Evolutionary conservation across 1,284 basidiomycete genomes (phyloP).

Genomic region (Baeospora myosura): DNA sequence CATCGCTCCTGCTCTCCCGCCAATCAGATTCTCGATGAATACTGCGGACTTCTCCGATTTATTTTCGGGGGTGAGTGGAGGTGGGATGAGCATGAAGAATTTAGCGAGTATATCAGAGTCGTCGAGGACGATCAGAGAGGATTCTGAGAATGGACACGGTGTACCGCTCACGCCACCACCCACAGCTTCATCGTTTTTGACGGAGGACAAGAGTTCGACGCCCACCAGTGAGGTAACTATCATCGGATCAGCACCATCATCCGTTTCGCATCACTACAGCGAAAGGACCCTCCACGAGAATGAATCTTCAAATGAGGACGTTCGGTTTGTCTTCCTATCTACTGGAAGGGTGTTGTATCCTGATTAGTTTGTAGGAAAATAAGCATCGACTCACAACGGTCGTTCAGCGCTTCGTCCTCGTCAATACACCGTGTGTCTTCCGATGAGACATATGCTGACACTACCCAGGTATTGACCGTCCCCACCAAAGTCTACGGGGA

Average conservation of each 20-base stretch:
- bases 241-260: constrained; percentile 12
- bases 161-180: constrained; percentile 27
- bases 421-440: too few species aligned
- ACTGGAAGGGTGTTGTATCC: too few species aligned
- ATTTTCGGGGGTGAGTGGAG: constrained; percentile 48
- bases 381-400: neutral
- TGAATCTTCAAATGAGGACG: too few species aligned
- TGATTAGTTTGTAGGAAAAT: neutral
- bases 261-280: too few species aligned
- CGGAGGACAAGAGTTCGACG: constrained; percentile 14
- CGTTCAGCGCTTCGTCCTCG: neutral
- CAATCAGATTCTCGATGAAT: constrained; percentile 78
- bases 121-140: constrained; percentile 35
- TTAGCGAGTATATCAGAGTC: constrained; percentile 37
- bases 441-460: too few species aligned
- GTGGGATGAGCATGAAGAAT: constrained; percentile 24
- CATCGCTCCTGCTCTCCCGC: constrained; percentile 73
- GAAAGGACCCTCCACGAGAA: too few species aligned
- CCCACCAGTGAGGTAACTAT: constrained; percentile 17
- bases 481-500: neutral
- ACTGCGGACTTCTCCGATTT: constrained; percentile 72
- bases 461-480: neutral
- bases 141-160: constrained; percentile 18
- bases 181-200: constrained; percentile 20
- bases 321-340: too few species aligned